phyloP scores from a whole-genome alignment of 2,329 filamentous ascomycete species.

The Cladosporium sp. region DNA sequence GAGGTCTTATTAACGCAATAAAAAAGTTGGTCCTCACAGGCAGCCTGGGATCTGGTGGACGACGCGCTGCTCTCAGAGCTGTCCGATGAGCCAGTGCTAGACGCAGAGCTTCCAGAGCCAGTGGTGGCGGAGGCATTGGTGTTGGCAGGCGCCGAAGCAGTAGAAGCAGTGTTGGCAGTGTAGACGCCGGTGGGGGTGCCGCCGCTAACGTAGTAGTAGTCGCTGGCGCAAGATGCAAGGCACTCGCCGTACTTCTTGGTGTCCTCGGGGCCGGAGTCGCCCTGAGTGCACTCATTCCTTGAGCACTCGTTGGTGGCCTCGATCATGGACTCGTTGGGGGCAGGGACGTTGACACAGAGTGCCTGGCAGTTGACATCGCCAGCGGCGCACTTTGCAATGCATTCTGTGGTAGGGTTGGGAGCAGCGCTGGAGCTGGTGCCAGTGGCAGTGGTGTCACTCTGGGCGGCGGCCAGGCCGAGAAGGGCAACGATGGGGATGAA shows the following conservation, averaged over 20 bases:
- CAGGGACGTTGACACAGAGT: slow-evolving; percentile 48
- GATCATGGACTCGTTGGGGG: slow-evolving; percentile 47
- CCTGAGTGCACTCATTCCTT: slow-evolving; percentile 48
- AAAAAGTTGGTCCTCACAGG: neutral
- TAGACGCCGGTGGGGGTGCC: slow-evolving; percentile 18
- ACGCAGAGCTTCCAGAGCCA: neutral
- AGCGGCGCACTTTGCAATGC: slow-evolving; percentile 35
- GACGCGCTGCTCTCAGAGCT: slow-evolving; percentile 1
- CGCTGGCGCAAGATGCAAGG: slow-evolving; percentile 40
- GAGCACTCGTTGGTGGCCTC: slow-evolving; percentile 51
- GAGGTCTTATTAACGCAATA: neutral
- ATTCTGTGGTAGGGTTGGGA: slow-evolving; percentile 21
- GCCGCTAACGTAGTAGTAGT: slow-evolving; percentile 12
- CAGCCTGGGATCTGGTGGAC: neutral
- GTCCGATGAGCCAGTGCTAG: neutral
- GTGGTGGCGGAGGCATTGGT: neutral
- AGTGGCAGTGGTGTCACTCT: slow-evolving; percentile 29
- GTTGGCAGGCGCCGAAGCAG: neutral
- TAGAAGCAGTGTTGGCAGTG: slow-evolving; percentile 20
- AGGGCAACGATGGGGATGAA: slow-evolving; percentile 43
- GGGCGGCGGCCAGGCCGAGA: slow-evolving; percentile 38
- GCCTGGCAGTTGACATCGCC: slow-evolving; percentile 51
- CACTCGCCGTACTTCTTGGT: slow-evolving; percentile 46
- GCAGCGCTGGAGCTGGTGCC: neutral
- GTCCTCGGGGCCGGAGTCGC: slow-evolving; percentile 44